Conservation (phyloP, 345 rosid genomes). For the Eucalyptus albens region DNA sequence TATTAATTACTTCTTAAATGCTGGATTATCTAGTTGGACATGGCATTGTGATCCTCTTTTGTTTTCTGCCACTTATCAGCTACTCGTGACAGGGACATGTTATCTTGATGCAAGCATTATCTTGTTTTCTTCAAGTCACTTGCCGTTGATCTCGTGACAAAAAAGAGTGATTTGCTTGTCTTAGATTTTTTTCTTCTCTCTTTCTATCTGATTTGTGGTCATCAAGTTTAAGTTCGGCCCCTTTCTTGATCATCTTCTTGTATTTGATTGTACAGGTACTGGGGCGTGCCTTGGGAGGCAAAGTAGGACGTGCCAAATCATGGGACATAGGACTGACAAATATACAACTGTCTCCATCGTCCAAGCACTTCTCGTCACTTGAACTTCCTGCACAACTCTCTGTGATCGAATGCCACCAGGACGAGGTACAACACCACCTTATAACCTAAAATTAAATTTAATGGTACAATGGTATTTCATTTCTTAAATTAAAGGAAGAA, state of each 20-base stretch:
- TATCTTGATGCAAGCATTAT: not conserved
- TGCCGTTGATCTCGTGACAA: not conserved
- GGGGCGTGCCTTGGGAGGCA: slow-evolving; percentile 55
- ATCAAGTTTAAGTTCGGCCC: not conserved
- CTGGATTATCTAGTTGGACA: not conserved
- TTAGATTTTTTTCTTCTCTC: not conserved
- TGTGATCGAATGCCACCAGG: slow-evolving; percentile 47
- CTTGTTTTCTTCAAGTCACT: not conserved
- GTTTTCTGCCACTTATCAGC: not conserved
- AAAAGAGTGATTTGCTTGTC: not conserved
- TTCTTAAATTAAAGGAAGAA: not conserved
- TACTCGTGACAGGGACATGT: not conserved
- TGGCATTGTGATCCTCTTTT: not conserved
- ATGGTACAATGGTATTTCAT: not conserved
- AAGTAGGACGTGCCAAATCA: slow-evolving; percentile 20
- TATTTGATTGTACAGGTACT: slow-evolving; percentile 19
- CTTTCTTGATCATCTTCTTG: not conserved
- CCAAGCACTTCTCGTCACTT: slow-evolving; percentile 20
- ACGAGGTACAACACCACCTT: slow-evolving; percentile 36
- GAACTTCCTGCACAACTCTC: slow-evolving; percentile 21
- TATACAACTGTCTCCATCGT: slow-evolving; percentile 25
- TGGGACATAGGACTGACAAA: slow-evolving; percentile 60
- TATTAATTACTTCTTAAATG: not conserved
- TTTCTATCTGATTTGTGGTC: not conserved
- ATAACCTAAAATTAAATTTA: not conserved